phyloP scores from a whole-genome alignment of 148 eudicot species.

The Spergularia bocconei region DNA sequence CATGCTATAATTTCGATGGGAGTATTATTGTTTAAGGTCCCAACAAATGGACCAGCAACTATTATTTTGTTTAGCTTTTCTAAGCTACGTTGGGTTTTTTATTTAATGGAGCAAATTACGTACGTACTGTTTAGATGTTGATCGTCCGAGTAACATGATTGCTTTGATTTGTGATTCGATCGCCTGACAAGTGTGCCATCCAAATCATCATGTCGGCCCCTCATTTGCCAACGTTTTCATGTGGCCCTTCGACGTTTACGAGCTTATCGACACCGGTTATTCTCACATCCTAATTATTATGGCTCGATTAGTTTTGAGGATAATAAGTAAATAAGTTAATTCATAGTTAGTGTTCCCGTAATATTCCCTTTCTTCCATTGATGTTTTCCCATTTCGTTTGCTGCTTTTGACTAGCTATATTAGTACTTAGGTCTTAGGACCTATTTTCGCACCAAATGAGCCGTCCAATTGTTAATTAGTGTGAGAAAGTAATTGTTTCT shows the following conservation, averaged over 20 bases:
- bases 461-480: no score
- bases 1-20: neutral
- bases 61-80: neutral
- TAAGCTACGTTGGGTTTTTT: neutral
- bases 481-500: no score
- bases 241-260: neutral
- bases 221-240: neutral
- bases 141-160: neutral
- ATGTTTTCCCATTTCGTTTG: no score
- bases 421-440: no score
- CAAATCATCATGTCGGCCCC: slow-evolving; percentile 1
- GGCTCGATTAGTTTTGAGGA: no score
- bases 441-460: no score
- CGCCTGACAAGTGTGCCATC: slow-evolving; percentile 16
- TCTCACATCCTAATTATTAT: no score
- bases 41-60: neutral
- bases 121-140: neutral
- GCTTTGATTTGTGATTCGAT: slow-evolving; percentile 11
- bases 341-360: no score
- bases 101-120: neutral
- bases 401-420: no score
- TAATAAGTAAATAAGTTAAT: no score
- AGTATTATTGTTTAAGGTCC: neutral
- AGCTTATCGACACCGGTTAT: no score
- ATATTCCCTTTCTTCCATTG: no score